Evolutionary conservation across 1,139 yeast species (phyloP), one percentile per base, ranked within the genome.

Genomic region (Yamadazyma sp.): DNA sequence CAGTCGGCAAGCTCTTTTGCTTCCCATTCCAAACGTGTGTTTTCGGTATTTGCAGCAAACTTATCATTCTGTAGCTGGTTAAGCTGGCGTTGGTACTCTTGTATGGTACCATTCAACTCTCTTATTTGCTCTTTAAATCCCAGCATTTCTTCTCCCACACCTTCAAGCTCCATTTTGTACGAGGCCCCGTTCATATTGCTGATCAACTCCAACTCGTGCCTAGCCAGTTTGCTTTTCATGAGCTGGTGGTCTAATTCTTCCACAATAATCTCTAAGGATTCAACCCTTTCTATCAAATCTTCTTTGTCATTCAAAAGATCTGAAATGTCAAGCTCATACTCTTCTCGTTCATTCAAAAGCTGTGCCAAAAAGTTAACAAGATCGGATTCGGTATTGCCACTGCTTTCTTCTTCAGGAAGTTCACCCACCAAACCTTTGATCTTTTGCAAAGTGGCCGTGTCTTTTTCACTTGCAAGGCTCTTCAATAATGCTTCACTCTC

Each of bases 221-320:
- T 28, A 17, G 26, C 16, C 14, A 31, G 36, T 20, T 29, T 36
- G 17, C 24, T 22, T 10, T 14, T 24, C 3, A 22, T 29, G 15
- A 40, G 14, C 17, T 31, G 36, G 23, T 17, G 18, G 7, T 40
- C 33, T 4, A 37, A 14, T 16, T 20, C 29, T 10, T 27, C 33
- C 10, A 37, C 11, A 14, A 25, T 17, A 11, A 18, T 22, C 11
- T 33, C 22, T 6, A 28, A 17, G n/a, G 29, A 15, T 3, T 33
- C 37, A 12, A 33, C 10, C 14, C 14, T 10, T 14, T 33, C 30
- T 6, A 3, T 4, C 5, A 37, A 16, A 14, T 25, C 37, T 12
- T 33, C 40, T 9, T 37, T 37, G 10, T 37, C 37, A 12, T 27
- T 33, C 26, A 29, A 20, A 2, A 34, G 16, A 5, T 34, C 32